Evolutionary conservation across 257 asterid species (phyloP).

Genomic region (Petrea volubilis): DNA sequence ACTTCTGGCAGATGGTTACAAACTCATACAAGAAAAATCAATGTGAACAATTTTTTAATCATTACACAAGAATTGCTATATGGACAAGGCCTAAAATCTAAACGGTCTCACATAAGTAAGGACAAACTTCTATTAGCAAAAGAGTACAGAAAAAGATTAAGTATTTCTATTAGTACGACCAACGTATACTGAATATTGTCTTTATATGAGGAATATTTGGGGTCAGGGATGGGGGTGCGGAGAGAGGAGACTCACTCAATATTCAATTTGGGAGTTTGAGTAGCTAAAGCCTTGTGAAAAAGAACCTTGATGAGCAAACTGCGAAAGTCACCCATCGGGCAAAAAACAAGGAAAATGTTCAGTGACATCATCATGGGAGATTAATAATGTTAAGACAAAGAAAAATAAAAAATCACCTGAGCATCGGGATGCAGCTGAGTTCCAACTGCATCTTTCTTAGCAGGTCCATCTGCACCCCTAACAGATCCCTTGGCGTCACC

Average conservation of each 20-base stretch:
- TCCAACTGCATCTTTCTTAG: constrained; percentile 40
- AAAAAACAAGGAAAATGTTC: neutral
- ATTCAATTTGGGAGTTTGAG: constrained; percentile 56
- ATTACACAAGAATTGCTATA: neutral
- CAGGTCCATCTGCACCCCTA: constrained; percentile 52
- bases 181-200: neutral
- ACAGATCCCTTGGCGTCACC: constrained; percentile 63
- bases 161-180: neutral
- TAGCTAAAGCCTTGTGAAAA: constrained; percentile 52
- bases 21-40: neutral
- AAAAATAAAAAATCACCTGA: constrained; percentile 36
- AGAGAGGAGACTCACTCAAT: constrained; percentile 35
- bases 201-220: neutral
- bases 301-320: constrained; percentile 61
- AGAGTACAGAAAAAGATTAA: no score
- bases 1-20: neutral
- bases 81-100: neutral
- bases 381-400: neutral
- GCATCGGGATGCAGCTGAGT: constrained; percentile 42
- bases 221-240: neutral
- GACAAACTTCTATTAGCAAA: no score
- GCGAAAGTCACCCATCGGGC: constrained; percentile 23
- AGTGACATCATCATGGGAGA: constrained; percentile 4
- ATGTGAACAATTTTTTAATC: neutral
- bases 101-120: no score